Percentiles rank a stretch among this genome's conserved stretches.
These are phyloP conservation scores for Penicillium sp. DNA, from an alignment of 2,329 filamentous ascomycete species.

Conservation along the genomic window DNA sequence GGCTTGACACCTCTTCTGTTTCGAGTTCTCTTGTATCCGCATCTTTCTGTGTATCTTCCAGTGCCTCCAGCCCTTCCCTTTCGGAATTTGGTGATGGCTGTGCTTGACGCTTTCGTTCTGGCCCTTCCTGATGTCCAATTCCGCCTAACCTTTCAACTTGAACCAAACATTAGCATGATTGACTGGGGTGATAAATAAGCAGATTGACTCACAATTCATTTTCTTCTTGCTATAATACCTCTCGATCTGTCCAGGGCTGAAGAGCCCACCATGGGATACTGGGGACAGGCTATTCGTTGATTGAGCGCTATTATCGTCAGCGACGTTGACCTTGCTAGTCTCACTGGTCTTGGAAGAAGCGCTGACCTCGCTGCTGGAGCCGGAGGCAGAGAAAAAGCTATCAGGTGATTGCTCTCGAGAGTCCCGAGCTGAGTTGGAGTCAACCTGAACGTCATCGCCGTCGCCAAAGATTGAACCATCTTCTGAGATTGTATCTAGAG, in stretches of 20 bases:
- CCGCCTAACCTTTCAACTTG: neutral
- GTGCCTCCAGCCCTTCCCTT: neutral
- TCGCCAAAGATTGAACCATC: neutral
- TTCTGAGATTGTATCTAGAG: neutral
- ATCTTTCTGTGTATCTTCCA: neutral
- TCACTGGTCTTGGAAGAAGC: neutral
- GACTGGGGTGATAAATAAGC: neutral
- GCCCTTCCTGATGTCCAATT: neutral
- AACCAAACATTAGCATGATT: neutral
- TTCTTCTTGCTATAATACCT: neutral
- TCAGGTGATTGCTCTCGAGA: slow-evolving; percentile 1
- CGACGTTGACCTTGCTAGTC: neutral
- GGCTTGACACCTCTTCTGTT: neutral
- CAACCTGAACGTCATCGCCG: neutral
- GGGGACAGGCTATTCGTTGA: neutral
- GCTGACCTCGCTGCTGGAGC: neutral
- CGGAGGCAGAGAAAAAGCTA: neutral
- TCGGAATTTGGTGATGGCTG: neutral
- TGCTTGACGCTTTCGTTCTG: neutral
- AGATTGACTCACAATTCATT: neutral
- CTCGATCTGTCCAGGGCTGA: neutral
- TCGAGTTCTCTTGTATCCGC: neutral
- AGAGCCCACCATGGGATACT: neutral
- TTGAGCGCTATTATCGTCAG: slow-evolving; percentile 1
- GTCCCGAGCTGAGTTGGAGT: neutral